A percentile compares a stretch with the other conserved stretches of the same genome.
Conservation (phyloP, 805 yeast genomes). For the Zygoascus bituminiphila region DNA sequence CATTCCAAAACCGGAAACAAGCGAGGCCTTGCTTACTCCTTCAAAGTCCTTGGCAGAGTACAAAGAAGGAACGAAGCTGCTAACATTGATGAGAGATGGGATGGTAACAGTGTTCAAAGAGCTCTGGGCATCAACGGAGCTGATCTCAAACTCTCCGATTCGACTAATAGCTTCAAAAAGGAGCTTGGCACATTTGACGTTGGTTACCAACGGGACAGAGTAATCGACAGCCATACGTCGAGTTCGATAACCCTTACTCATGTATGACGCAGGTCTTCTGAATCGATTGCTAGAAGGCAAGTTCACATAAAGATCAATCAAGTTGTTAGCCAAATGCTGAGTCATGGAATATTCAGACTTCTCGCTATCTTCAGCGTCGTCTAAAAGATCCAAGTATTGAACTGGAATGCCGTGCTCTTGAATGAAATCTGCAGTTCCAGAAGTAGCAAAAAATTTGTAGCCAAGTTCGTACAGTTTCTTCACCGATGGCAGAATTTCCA, state of each 20-base stretch:
- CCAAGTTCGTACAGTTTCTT: slow-evolving; percentile 74
- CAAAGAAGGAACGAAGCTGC: slow-evolving; percentile 68
- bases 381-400: slow-evolving; percentile 83
- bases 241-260: slow-evolving; percentile 94
- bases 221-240: slow-evolving; percentile 99
- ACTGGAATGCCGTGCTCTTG: slow-evolving; percentile 93
- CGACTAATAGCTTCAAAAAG: slow-evolving; percentile 89
- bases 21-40: slow-evolving; percentile 57
- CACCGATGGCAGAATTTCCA: slow-evolving; percentile 84
- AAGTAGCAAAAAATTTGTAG: slow-evolving; percentile 88
- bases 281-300: slow-evolving; percentile 94
- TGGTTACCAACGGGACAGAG: slow-evolving; percentile 94
- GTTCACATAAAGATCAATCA: slow-evolving; percentile 93
- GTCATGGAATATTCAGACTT: slow-evolving; percentile 92
- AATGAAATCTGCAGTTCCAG: slow-evolving; percentile 98
- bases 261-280: slow-evolving; percentile 97
- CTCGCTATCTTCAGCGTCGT: slow-evolving; percentile 56
- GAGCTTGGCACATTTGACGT: slow-evolving; percentile 93
- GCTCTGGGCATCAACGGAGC: slow-evolving; percentile 80
- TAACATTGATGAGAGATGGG: slow-evolving; percentile 81
- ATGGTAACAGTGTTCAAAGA: slow-evolving; percentile 73
- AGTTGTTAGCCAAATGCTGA: slow-evolving; percentile 91
- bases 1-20: slow-evolving; percentile 84
- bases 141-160: slow-evolving; percentile 45
- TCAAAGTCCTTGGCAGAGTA: slow-evolving; percentile 52